Base-by-base conservation (phyloP, 2,329 filamentous ascomycete genomes). In the Fonsecaea monophora region DNA sequence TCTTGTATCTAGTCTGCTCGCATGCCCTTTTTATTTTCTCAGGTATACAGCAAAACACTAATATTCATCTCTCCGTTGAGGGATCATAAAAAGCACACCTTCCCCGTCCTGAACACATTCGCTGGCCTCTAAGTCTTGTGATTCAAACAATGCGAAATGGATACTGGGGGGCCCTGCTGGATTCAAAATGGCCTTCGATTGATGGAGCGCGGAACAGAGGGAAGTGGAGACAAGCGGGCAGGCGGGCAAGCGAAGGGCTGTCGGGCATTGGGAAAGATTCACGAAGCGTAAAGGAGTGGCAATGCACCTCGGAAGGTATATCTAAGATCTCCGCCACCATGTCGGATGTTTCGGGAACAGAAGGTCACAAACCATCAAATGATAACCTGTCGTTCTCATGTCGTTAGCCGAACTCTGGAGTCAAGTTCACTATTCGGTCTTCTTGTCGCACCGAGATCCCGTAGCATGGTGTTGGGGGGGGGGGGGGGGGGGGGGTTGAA, bases 21-120 rank as follows among this genome's bases (percentile, higher is more conserved):
- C 45, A 12, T 30, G 45, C 21, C 25, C 8, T 53, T 25, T 25
- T 25, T 61, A 32, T 32, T n/a, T 21, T 12, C 4, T 15, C 18
- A 15, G 18, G 32, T 34, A n/a, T 9, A n/a, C 3, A 32, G 30
- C 30, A 32, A 32, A 18, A 50, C 3, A 55, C 35, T 53, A 54
- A 63, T 64, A 59, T 58, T 56, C 38, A 60, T 53, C 12, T 21
- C 25, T 35, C 32, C 45, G n/a, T 45, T 15, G 38, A 67, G 62
- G 53, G 60, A 61, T 37, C 42, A 61, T 21, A 61, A 61, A 32
- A 60, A 65, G 32, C 57, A 59, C 18, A 53, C 57, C 42, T 53
- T 56, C 25, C 60, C 62, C 9, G 54, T 65, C 56, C 12, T 60
- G 56, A 58, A 37, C 45, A 55, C 62, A 4, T 65, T 65, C 35